These are phyloP conservation scores for Lipomyces chichibuensis DNA, from an alignment of 805 yeast genomes.

Conservation along the genomic window DNA sequence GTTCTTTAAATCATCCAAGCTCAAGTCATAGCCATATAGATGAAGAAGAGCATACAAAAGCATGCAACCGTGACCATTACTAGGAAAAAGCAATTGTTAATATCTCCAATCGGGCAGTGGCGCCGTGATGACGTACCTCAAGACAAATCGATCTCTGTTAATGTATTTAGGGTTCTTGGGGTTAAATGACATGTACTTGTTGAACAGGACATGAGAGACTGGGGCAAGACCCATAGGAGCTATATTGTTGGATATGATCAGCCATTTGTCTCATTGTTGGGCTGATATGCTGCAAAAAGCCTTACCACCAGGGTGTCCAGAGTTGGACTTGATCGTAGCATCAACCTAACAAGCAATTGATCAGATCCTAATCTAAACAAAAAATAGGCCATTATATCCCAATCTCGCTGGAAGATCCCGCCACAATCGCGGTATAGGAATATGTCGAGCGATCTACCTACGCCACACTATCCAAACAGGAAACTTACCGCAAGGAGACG, in stretches of 20 bases:
- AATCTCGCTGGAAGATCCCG: background rate
- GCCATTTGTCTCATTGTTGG: background rate
- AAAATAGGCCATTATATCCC: background rate
- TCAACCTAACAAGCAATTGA: constrained; percentile 55
- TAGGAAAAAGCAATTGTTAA: constrained; percentile 3
- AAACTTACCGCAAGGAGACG: constrained; percentile 71
- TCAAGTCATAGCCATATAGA: constrained; percentile 77
- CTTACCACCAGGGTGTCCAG: constrained; percentile 90
- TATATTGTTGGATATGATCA: constrained; percentile 5
- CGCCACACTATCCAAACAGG: background rate
- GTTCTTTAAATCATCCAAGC: constrained; percentile 82
- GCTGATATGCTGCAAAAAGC: background rate
- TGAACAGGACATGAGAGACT: constrained; percentile 83
- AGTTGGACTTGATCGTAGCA: constrained; percentile 81
- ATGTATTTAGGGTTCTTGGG: constrained; percentile 91
- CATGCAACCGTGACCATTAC: constrained; percentile 94
- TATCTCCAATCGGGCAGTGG: background rate
- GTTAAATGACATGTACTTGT: constrained; percentile 76
- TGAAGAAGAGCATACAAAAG: constrained; percentile 82
- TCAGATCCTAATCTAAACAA: constrained; percentile 10
- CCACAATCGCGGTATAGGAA: background rate
- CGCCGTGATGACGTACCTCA: constrained; percentile 50
- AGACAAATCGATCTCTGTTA: constrained; percentile 92
- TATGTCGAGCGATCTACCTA: background rate
- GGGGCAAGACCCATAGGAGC: constrained; percentile 99